These are phyloP conservation scores for Dipteronia sinensis DNA, from an alignment of 345 rosid genomes.

Conservation along the genomic window DNA sequence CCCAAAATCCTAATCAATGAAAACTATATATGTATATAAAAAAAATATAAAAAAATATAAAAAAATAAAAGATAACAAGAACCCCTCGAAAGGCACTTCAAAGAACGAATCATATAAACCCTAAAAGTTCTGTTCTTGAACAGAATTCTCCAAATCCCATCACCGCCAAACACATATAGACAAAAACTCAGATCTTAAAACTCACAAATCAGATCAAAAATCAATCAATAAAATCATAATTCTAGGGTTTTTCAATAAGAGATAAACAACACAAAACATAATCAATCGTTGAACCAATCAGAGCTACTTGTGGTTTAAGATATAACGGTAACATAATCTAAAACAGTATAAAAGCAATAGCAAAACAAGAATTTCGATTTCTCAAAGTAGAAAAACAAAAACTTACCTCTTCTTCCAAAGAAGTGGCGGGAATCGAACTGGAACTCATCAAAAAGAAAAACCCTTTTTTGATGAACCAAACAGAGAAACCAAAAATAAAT, in stretches of 20 bases:
- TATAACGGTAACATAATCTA: constrained; percentile 27
- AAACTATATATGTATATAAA: not conserved
- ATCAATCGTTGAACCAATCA: constrained; percentile 26
- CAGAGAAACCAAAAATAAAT: constrained; percentile 17
- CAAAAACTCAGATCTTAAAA: constrained; percentile 58
- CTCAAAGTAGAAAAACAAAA: constrained; percentile 14
- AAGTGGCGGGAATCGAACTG: constrained; percentile 61
- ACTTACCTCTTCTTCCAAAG: constrained; percentile 46
- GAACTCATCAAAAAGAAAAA: constrained; percentile 43
- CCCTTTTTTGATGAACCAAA: constrained; percentile 20
- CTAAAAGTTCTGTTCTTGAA: constrained; percentile 24
- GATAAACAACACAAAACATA: constrained; percentile 17
- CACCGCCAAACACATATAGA: constrained; percentile 26
- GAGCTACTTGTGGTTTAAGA: constrained; percentile 23
- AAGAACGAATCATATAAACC: constrained; percentile 25
- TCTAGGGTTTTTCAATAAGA: constrained; percentile 33
- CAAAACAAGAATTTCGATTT: not conserved
- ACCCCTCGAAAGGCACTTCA: not conserved
- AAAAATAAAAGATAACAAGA: not conserved
- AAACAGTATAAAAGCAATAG: constrained; percentile 13
- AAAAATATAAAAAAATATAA: not conserved
- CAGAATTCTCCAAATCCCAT: constrained; percentile 27
- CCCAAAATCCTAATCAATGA: constrained; percentile 40
- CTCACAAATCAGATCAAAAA: constrained; percentile 35
- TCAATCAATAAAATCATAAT: constrained; percentile 12